Percentiles rank a stretch among this genome's conserved stretches.
These are phyloP conservation scores for Fusarium dlaminii DNA, from an alignment of 2,329 filamentous ascomycete species.

Conservation along the genomic window DNA sequence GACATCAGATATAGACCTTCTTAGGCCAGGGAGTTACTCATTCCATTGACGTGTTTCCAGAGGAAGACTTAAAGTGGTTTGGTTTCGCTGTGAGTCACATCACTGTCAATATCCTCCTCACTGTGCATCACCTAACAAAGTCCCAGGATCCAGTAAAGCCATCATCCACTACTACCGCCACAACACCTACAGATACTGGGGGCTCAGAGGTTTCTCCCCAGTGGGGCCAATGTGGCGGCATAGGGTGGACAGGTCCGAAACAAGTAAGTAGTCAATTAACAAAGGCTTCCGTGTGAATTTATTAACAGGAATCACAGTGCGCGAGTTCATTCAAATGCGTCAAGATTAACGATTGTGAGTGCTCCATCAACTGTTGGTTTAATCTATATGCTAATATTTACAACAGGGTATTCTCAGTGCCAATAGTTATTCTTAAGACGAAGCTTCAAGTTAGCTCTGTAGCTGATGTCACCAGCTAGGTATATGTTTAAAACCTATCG, in stretches of 20 bases:
- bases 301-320: conserved; percentile 10
- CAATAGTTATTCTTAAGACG: neutral
- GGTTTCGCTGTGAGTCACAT: conserved; percentile 11
- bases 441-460: neutral
- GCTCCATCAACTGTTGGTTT: accelerated
- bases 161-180: neutral
- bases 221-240: conserved; percentile 35
- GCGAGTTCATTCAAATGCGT: conserved; percentile 16
- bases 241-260: conserved; percentile 16
- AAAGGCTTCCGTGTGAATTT: accelerated
- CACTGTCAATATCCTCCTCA: accelerated
- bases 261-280: neutral
- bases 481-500: neutral
- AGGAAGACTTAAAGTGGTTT: conserved; percentile 35
- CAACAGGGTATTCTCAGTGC: conserved; percentile 6
- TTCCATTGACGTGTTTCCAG: conserved; percentile 28
- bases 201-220: conserved; percentile 10
- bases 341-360: conserved; percentile 30
- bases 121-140: neutral
- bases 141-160: neutral
- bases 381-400: neutral
- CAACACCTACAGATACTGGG: conserved; percentile 5
- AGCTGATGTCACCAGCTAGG: neutral
- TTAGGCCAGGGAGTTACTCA: conserved; percentile 28
- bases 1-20: conserved; percentile 9